Base-by-base conservation (phyloP, 1,139 yeast genomes). In the Kurtzmaniella quercitrusa region DNA sequence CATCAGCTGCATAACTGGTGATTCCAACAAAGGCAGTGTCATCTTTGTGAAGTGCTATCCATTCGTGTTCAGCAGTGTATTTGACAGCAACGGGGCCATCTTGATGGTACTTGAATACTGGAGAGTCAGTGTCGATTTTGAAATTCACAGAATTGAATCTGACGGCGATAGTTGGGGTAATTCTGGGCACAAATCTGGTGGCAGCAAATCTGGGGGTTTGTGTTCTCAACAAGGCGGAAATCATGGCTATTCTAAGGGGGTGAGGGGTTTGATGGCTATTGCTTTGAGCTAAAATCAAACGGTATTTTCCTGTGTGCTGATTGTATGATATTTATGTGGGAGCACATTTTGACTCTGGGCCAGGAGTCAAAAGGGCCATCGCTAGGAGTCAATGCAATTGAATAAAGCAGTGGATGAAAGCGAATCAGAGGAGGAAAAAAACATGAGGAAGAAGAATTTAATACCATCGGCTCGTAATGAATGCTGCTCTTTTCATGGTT, bases 1-100 rank as follows among this genome's bases (percentile, higher is more conserved):
- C 96, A 58, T 91, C 96, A 38, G 96, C 85, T 29, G 99, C 99
- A 63, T 93, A 91, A 57, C 79, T 81, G 49, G 98, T 91, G 65
- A 93, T 90, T 34, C 99, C 99, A 34, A 93, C 74, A 55, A 85
- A 90, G 2, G 94, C 85, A 31, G 82, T 74, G 47, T 89, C 88
- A 65, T 91, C 96, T 31, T 78, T 77, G 62, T 87, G 94, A 42
- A 82, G 73, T 2, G 96, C 93, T 48, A 94, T 70, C 97, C 98
- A 93, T 70, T 93, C 99, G 71, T 93, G 99, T 60, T 93, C 97
- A 44, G 75, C 70, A 15, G 98, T 88, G 73, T 80, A 91, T 65
- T 79, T 82, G 52, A 86, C 77, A 19, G 60, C 59, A 48, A 65
- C 60, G 43, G 83, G 83, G n/a, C 76, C 74, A 42, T 71, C 62